Percentiles rank a stretch among this genome's conserved stretches.
phyloP scores from a whole-genome alignment of 2,329 filamentous ascomycete genomes.

The Colletotrichum incanum region DNA sequence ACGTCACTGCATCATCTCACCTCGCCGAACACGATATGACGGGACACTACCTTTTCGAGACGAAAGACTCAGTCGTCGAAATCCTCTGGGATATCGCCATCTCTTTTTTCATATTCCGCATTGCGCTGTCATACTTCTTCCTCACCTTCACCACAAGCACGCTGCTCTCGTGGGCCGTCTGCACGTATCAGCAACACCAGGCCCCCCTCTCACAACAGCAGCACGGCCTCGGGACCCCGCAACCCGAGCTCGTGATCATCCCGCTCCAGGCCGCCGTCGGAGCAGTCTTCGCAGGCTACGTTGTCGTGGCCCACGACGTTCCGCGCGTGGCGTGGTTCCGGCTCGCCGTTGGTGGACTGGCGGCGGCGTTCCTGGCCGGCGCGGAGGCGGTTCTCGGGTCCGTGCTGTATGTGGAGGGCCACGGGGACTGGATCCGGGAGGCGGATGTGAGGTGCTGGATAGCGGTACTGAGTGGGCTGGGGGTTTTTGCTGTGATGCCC shows the following conservation, averaged over 20 bases:
- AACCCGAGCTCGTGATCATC: background rate
- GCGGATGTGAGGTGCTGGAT: slow-evolving; percentile 1
- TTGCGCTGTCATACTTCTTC: slow-evolving; percentile 51
- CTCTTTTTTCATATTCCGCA: slow-evolving; percentile 53
- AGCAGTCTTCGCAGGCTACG: slow-evolving; percentile 24
- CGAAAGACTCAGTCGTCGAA: slow-evolving; percentile 54
- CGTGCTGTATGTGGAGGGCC: background rate
- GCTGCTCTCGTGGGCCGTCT: slow-evolving; percentile 38
- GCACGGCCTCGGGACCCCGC: background rate
- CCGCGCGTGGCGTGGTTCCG: slow-evolving; percentile 38
- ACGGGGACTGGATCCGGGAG: slow-evolving; percentile 23
- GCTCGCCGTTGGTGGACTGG: slow-evolving; percentile 35
- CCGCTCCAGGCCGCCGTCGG: slow-evolving; percentile 18
- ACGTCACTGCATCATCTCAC: slow-evolving; percentile 1
- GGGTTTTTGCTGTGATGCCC: slow-evolving; percentile 27
- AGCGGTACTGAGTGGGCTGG: background rate
- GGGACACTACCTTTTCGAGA: slow-evolving; percentile 48
- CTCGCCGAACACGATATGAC: slow-evolving; percentile 11
- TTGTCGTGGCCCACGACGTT: slow-evolving; percentile 32
- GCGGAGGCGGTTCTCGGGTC: slow-evolving; percentile 12
- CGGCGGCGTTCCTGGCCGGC: slow-evolving; percentile 13
- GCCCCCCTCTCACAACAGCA: slow-evolving; percentile 8
- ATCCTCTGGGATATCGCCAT: slow-evolving; percentile 57
- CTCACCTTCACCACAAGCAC: slow-evolving; percentile 48
- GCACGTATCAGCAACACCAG: slow-evolving; percentile 1